Evolutionary conservation across 805 yeast species (phyloP).

Genomic region (Starmerella stigmatis): DNA sequence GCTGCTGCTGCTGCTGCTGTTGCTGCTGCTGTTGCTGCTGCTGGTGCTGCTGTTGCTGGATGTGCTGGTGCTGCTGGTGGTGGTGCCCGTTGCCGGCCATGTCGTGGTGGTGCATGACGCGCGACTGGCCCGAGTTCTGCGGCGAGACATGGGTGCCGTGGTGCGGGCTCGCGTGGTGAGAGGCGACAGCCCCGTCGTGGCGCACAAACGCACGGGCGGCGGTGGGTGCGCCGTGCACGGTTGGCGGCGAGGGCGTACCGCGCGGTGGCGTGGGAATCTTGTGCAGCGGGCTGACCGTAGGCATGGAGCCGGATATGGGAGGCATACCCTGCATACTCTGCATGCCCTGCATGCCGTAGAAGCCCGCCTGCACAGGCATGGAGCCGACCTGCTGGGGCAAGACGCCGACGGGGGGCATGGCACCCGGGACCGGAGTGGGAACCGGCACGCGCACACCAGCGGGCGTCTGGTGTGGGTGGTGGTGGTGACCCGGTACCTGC

Average conservation of each 20-base stretch:
- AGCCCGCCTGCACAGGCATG: neutral
- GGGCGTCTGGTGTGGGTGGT: conserved; percentile 4
- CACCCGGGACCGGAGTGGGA: conserved; percentile 8
- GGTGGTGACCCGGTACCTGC: neutral
- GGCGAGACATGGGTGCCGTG: conserved; percentile 2
- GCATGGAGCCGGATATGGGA: conserved; percentile 6
- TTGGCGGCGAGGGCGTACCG: conserved; percentile 16
- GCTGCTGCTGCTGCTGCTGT: conserved; percentile 11
- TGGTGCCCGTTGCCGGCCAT: neutral
- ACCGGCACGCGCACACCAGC: conserved; percentile 5
- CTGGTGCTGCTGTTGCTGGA: conserved; percentile 4
- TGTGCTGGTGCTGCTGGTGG: neutral
- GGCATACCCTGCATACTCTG: conserved; percentile 1
- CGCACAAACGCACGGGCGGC: conserved; percentile 6
- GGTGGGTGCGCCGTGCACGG: conserved; percentile 8
- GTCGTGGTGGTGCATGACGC: conserved; percentile 5
- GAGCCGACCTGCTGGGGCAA: conserved; percentile 4
- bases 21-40: conserved; percentile 13
- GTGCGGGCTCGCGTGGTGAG: neutral
- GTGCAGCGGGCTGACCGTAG: conserved; percentile 6
- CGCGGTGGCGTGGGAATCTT: conserved; percentile 16
- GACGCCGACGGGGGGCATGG: conserved; percentile 5
- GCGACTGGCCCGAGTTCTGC: conserved; percentile 4
- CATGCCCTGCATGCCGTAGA: neutral
- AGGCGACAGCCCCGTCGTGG: neutral